phyloP scores from a whole-genome alignment of 257 asterid genomes.

The Solanum etuberosum region DNA sequence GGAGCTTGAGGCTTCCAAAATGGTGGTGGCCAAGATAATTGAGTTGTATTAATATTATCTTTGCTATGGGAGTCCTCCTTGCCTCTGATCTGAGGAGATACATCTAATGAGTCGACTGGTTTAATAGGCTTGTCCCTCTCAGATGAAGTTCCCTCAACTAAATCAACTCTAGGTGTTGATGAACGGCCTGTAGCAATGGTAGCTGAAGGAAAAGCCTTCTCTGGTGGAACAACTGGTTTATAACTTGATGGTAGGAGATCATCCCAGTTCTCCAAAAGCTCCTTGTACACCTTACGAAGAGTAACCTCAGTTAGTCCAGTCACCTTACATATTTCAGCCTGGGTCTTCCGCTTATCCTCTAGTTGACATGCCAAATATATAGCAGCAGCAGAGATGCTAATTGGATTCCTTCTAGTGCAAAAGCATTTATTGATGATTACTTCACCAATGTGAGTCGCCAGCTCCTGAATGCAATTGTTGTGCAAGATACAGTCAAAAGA shows the following conservation, averaged over 20 bases:
- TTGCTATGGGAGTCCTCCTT: slow-evolving; percentile 36
- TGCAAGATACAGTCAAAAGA: not conserved
- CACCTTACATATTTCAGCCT: slow-evolving; percentile 95
- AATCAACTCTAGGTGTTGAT: slow-evolving; percentile 41
- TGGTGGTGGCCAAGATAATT: slow-evolving; percentile 25
- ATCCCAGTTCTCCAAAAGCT: slow-evolving; percentile 86
- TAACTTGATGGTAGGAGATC: slow-evolving; percentile 91
- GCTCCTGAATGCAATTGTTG: slow-evolving; percentile 46
- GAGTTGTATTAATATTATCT: slow-evolving; percentile 28
- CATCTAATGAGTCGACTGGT: slow-evolving; percentile 27
- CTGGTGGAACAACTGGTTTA: slow-evolving; percentile 88
- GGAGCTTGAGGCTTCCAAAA: slow-evolving; percentile 43
- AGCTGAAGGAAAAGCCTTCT: slow-evolving; percentile 91
- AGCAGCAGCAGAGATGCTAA: slow-evolving; percentile 97
- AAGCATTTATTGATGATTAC: slow-evolving; percentile 95
- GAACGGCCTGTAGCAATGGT: slow-evolving; percentile 61
- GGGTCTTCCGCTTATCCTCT: slow-evolving; percentile 95
- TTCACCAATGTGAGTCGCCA: slow-evolving; percentile 97
- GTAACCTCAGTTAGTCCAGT: slow-evolving; percentile 98
- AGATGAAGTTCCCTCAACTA: slow-evolving; percentile 33
- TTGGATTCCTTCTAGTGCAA: slow-evolving; percentile 96
- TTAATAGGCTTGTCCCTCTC: slow-evolving; percentile 41
- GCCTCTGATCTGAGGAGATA: slow-evolving; percentile 19
- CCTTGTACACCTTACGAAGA: slow-evolving; percentile 88
- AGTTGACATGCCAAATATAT: slow-evolving; percentile 93